A percentile compares a stretch with the other conserved stretches of the same genome.
phyloP scores from a whole-genome alignment of 2,329 filamentous ascomycete genomes.

The Aspergillus intermedius region DNA sequence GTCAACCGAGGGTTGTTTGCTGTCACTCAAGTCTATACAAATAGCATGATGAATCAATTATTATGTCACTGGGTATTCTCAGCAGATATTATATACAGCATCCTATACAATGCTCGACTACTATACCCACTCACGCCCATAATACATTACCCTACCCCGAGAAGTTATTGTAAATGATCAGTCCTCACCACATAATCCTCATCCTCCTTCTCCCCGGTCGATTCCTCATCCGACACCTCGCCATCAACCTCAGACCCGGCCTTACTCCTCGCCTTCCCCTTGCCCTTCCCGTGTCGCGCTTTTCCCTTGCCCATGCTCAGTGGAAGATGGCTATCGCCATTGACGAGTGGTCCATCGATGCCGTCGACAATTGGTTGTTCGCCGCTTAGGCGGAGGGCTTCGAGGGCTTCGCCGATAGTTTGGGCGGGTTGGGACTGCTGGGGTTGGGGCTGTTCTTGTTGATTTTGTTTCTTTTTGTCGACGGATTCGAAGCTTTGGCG shows the following conservation, averaged over 20 bases:
- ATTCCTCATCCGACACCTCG: slow-evolving; percentile 19
- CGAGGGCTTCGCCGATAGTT: slow-evolving; percentile 33
- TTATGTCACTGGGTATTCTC: no score
- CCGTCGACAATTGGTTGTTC: slow-evolving; percentile 9
- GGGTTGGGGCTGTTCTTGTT: neutral
- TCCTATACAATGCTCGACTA: neutral
- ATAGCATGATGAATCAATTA: no score
- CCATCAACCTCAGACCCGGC: slow-evolving; percentile 13
- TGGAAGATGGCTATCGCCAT: slow-evolving; percentile 17
- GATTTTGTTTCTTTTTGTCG: slow-evolving; percentile 35
- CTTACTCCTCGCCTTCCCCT: slow-evolving; percentile 9
- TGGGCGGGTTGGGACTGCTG: slow-evolving; percentile 16
- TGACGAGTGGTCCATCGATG: slow-evolving; percentile 18
- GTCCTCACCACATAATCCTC: slow-evolving; percentile 36
- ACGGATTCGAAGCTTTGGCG: slow-evolving; percentile 69
- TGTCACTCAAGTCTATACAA: no score
- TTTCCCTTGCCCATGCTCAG: slow-evolving; percentile 24
- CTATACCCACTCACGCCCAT: neutral
- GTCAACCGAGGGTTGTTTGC: no score
- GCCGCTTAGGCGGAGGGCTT: slow-evolving; percentile 26
- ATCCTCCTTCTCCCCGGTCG: slow-evolving; percentile 22
- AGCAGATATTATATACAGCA: neutral
- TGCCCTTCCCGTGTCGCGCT: slow-evolving; percentile 26
- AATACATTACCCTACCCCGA: neutral
- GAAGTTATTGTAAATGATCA: slow-evolving; percentile 22